Percentiles rank a stretch among this genome's conserved stretches.
Evolutionary conservation across 2,329 filamentous ascomycete species (phyloP).

Genomic region (Madurella fahalii): DNA sequence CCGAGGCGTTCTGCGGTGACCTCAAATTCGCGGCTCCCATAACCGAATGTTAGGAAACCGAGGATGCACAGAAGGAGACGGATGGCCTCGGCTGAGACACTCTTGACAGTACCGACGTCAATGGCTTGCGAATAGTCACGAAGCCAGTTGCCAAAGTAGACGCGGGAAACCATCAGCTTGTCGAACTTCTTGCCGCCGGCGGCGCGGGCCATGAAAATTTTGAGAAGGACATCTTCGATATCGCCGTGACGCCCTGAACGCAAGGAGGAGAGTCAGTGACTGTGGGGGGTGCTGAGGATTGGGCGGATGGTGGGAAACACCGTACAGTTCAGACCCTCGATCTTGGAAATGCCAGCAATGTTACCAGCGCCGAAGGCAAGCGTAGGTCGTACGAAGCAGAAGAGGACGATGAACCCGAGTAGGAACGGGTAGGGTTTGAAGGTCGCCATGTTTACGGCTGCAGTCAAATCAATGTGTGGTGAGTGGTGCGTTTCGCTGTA

Average conservation of each 20-base stretch:
- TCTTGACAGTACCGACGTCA: conserved; percentile 87
- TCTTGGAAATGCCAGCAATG: conserved; percentile 73
- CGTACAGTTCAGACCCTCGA: conserved; percentile 79
- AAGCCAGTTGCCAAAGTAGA: conserved; percentile 97
- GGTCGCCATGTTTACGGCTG: conserved; percentile 42
- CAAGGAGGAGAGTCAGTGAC: not conserved
- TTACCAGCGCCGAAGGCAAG: conserved; percentile 85
- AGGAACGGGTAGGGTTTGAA: conserved; percentile 48
- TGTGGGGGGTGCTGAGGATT: conserved; percentile 17
- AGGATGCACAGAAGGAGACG: conserved; percentile 84
- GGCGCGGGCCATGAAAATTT: conserved; percentile 58
- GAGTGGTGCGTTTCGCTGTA: not conserved
- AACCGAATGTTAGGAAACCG: conserved; percentile 85
- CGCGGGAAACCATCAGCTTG: conserved; percentile 81
- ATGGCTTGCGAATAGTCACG: conserved; percentile 91
- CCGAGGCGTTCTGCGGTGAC: conserved; percentile 75
- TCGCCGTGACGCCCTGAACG: conserved; percentile 75
- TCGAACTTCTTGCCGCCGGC: conserved; percentile 74
- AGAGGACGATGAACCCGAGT: conserved; percentile 56
- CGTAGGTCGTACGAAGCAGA: conserved; percentile 63
- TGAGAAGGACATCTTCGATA: conserved; percentile 85
- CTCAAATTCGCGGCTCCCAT: conserved; percentile 79
- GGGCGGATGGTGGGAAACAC: not conserved
- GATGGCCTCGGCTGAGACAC: conserved; percentile 85
- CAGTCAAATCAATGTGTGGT: conserved; percentile 5